Evolutionary conservation across 352 stramenopile species (phyloP), one percentile per base, ranked within the genome.

Genomic region (Pythium brachiatum): DNA sequence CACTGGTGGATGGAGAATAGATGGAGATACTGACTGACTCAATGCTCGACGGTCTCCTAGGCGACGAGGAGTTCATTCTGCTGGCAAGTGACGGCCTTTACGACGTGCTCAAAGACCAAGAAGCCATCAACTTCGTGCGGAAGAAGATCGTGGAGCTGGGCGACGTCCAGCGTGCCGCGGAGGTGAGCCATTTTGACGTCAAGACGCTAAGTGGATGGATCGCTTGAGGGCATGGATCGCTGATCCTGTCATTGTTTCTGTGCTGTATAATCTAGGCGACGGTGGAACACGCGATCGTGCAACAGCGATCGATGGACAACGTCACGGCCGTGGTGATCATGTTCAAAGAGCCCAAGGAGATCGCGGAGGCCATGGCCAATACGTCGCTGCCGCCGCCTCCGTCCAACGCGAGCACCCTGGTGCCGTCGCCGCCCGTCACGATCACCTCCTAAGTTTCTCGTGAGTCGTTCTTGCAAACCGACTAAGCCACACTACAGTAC

Each of bases 281-380:
- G 16, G 78, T 93, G 36, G 83, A 94, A 68, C 66, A 92, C 53
- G 86, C 86, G 26, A 90, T 94, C 54, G 86, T 90, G 56, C 76
- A 90, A 43, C 83, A 93, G 48, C 83, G 82, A n/a, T 94, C 86
- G 16, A 92, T 78, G 34, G 86, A 94, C 72, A 94, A 94, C 58
- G 86, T 94, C 61, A 94, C 86, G 8, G 87, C 81, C 32, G 79
- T 92, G 25, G 84, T 94, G 29, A 73, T 94, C 43, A 81, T 94
- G 79, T 90, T 94, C 57, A 89, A 92, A 68, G 73, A 89, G 50
- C 68, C 79, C 38, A 78, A 75, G 50, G 76, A 84, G 34, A 68
- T 91, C 32, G 44, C 57, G 20, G 9, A 7, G 3, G 26, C 52
- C 0, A 61, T 57, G 3, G 60, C 52, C 18, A 53, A 46, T 0